Evolutionary conservation across 2,329 filamentous ascomycete species (phyloP).

Genomic region (Aspergillus calidoustus): DNA sequence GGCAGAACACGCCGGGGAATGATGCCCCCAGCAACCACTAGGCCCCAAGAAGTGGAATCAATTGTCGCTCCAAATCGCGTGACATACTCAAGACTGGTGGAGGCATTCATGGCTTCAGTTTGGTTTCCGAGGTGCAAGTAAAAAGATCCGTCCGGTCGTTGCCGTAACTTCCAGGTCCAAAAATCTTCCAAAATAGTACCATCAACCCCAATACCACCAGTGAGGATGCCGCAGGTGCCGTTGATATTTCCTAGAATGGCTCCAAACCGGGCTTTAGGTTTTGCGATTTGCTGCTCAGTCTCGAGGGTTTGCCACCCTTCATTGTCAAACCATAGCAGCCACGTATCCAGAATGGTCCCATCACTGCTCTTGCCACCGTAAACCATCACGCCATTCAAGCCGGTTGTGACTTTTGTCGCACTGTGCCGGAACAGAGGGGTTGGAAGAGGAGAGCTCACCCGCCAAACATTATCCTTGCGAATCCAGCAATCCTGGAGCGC

Average conservation of each 20-base stretch:
- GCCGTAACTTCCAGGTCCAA: constrained; percentile 66
- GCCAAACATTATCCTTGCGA: constrained; percentile 67
- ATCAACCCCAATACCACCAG: constrained; percentile 71
- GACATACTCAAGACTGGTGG: constrained; percentile 37
- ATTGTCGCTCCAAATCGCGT: constrained; percentile 58
- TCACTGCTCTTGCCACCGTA: constrained; percentile 65
- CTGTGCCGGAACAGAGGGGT: constrained; percentile 76
- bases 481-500: constrained; percentile 78
- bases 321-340: constrained; percentile 58
- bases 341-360: constrained; percentile 55
- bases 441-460: constrained; percentile 67
- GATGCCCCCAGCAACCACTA: constrained; percentile 60
- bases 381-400: constrained; percentile 56
- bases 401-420: constrained; percentile 54
- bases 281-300: constrained; percentile 29
- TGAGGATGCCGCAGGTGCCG: constrained; percentile 63
- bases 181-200: constrained; percentile 67
- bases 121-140: constrained; percentile 32
- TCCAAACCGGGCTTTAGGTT: constrained; percentile 60
- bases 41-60: constrained; percentile 49
- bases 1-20: constrained; percentile 41
- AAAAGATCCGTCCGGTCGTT: constrained; percentile 38
- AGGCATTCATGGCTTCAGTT: constrained; percentile 30
- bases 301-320: constrained; percentile 57
- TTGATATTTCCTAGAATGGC: constrained; percentile 52